Evolutionary conservation across 2,329 filamentous ascomycete genomes (phyloP).

Genomic region (Neopestalotiopsis clavispora): DNA sequence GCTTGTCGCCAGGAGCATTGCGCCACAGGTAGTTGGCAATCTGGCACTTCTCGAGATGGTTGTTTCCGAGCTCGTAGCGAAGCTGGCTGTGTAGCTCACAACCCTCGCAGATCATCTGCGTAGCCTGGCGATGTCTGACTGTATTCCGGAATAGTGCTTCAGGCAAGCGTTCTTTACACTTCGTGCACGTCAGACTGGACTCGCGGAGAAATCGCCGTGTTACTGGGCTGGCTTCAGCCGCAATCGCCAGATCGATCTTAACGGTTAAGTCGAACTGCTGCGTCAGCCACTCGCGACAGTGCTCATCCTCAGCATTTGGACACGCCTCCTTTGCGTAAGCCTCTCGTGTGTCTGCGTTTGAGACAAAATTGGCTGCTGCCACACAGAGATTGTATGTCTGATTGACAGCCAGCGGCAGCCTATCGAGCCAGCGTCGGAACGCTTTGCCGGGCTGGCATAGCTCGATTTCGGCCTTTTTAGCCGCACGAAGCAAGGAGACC

Average conservation of each 20-base stretch:
- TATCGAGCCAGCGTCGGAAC: constrained; percentile 32
- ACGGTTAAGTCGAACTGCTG: not conserved
- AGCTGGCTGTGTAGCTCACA: not conserved
- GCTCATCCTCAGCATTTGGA: not conserved
- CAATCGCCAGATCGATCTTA: not conserved
- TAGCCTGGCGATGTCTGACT: not conserved
- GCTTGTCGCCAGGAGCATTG: not conserved
- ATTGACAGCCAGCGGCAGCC: constrained; percentile 25
- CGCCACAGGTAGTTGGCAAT: not conserved
- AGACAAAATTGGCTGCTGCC: not conserved
- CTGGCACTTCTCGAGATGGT: not conserved
- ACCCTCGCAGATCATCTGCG: constrained; percentile 4
- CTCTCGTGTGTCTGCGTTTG: not conserved
- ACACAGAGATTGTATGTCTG: not conserved
- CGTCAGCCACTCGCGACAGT: not conserved
- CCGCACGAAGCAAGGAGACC: constrained; percentile 19
- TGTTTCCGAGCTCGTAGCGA: not conserved
- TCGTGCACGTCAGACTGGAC: not conserved
- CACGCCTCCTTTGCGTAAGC: not conserved
- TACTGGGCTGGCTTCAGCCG: not conserved
- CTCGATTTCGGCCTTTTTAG: constrained; percentile 24
- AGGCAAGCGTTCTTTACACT: not conserved
- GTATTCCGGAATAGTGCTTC: not conserved
- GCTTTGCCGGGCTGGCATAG: constrained; percentile 30
- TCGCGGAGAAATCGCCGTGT: constrained; percentile 15